These are phyloP conservation scores for Globisporangium sylvaticum DNA, from an alignment of 352 stramenopile species.

Conservation along the genomic window DNA sequence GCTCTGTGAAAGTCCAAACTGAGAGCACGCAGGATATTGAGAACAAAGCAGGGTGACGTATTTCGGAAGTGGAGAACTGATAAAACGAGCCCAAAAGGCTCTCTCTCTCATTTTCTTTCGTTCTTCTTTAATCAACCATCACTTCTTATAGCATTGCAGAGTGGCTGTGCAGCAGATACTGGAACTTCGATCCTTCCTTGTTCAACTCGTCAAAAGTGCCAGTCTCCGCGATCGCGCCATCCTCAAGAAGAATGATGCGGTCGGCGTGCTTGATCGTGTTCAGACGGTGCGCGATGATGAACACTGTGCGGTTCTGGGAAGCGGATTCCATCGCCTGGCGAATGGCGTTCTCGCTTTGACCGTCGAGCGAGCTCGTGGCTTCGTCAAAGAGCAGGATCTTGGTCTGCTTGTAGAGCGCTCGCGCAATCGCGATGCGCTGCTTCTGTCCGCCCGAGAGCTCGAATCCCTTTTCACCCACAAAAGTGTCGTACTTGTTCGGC, in stretches of 20 bases:
- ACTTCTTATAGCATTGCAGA: slow-evolving; percentile 45
- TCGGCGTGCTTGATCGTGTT: slow-evolving; percentile 84
- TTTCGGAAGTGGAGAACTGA: background rate
- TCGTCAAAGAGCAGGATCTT: slow-evolving; percentile 85
- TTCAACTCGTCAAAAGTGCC: slow-evolving; percentile 79
- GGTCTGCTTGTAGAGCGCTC: slow-evolving; percentile 76
- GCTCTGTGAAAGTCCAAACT: slow-evolving; percentile 66
- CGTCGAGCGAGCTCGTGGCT: slow-evolving; percentile 81
- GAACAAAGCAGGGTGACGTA: slow-evolving; percentile 15
- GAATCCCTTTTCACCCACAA: slow-evolving; percentile 95
- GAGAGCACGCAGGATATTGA: slow-evolving; percentile 53
- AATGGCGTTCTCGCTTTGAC: slow-evolving; percentile 78
- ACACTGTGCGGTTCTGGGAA: slow-evolving; percentile 66
- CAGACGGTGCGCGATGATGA: slow-evolving; percentile 83
- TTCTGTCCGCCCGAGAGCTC: slow-evolving; percentile 97
- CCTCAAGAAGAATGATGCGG: slow-evolving; percentile 78
- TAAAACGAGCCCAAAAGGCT: slow-evolving; percentile 1
- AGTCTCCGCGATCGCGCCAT: slow-evolving; percentile 73
- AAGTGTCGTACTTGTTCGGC: slow-evolving; percentile 93
- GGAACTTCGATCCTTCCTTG: slow-evolving; percentile 73
- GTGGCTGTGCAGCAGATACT: slow-evolving; percentile 65
- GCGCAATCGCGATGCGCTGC: slow-evolving; percentile 89
- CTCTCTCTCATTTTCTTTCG: slow-evolving; percentile 3
- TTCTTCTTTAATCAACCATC: background rate
- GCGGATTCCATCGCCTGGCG: slow-evolving; percentile 58